phyloP scores from a whole-genome alignment of 2,329 filamentous ascomycete genomes.

The Colletotrichum sidae region DNA sequence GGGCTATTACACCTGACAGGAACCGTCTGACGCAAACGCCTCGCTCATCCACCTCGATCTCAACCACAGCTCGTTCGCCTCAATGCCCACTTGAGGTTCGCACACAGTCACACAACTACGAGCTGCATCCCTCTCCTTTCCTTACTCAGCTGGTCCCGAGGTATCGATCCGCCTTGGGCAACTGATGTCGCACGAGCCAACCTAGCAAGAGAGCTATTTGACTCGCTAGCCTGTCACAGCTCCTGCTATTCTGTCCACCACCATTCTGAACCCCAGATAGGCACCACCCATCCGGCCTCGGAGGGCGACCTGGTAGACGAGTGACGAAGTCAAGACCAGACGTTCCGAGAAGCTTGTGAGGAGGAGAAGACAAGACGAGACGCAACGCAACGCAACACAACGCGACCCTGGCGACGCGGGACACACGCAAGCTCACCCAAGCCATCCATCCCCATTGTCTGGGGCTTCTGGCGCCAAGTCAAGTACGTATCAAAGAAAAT shows the following conservation, averaged over 20 bases:
- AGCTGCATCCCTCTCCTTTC: too few relatives aligned
- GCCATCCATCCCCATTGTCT: conserved; percentile 4
- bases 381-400: conserved; percentile 21
- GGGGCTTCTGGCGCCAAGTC: conserved; percentile 25
- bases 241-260: neutral
- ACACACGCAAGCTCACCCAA: conserved; percentile 28
- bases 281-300: conserved; percentile 12
- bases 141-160: conserved; percentile 25
- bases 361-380: conserved; percentile 23
- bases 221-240: conserved; percentile 23
- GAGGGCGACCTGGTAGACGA: conserved; percentile 20
- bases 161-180: conserved; percentile 14
- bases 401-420: conserved; percentile 7
- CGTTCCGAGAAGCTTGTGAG: conserved; percentile 18
- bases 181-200: conserved; percentile 35
- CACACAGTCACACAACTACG: too few relatives aligned
- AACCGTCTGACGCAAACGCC: conserved; percentile 27
- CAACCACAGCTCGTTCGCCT: conserved; percentile 10
- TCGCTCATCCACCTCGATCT: conserved; percentile 23
- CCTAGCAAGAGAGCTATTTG: conserved; percentile 15
- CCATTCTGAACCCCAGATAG: neutral
- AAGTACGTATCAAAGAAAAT: conserved; percentile 29
- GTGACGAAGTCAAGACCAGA: conserved; percentile 8
- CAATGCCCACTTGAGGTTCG: neutral
- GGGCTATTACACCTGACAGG: conserved; percentile 18